Evolutionary conservation across 1,284 basidiomycete genomes (phyloP).

Genomic region (Heterobasidion annosum): DNA sequence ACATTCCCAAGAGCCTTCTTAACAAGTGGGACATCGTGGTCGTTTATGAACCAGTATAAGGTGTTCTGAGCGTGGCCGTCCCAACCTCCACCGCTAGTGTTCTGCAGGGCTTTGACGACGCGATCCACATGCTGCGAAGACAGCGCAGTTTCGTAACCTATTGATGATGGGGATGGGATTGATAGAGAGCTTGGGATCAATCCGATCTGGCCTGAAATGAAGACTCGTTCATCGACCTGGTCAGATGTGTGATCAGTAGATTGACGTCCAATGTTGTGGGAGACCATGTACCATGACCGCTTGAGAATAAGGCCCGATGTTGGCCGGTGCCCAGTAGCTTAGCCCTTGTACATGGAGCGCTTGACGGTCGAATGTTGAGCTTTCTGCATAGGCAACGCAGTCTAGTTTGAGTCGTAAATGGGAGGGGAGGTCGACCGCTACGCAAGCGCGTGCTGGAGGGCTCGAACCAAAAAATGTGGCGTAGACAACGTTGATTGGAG

Average conservation of each 20-base stretch:
- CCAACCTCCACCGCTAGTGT: conserved; percentile 52
- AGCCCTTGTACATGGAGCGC: conserved; percentile 91
- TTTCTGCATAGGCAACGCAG: conserved; percentile 56
- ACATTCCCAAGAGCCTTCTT: conserved; percentile 27
- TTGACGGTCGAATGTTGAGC: conserved; percentile 36
- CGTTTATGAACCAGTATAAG: conserved; percentile 56
- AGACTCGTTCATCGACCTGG: conserved; percentile 67
- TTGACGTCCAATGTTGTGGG: not conserved
- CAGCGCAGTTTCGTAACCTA: conserved; percentile 63
- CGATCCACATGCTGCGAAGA: conserved; percentile 76
- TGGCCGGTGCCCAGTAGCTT: conserved; percentile 98
- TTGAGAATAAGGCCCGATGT: conserved; percentile 98
- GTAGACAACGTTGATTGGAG: conserved; percentile 73
- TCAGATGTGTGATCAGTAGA: not conserved
- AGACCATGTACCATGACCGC: conserved; percentile 54
- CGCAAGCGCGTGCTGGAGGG: conserved; percentile 89
- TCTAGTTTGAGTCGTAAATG: conserved; percentile 63
- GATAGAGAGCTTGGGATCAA: conserved; percentile 70
- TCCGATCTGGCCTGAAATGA: conserved; percentile 94
- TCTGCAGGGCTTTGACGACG: conserved; percentile 51
- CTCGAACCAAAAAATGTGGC: conserved; percentile 79
- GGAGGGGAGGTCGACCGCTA: conserved; percentile 65
- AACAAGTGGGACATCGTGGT: conserved; percentile 30
- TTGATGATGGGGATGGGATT: conserved; percentile 52
- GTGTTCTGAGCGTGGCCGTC: conserved; percentile 49